Evolutionary conservation across 2,329 filamentous ascomycete genomes (phyloP).

Genomic region (Nigrospora oryzae): DNA sequence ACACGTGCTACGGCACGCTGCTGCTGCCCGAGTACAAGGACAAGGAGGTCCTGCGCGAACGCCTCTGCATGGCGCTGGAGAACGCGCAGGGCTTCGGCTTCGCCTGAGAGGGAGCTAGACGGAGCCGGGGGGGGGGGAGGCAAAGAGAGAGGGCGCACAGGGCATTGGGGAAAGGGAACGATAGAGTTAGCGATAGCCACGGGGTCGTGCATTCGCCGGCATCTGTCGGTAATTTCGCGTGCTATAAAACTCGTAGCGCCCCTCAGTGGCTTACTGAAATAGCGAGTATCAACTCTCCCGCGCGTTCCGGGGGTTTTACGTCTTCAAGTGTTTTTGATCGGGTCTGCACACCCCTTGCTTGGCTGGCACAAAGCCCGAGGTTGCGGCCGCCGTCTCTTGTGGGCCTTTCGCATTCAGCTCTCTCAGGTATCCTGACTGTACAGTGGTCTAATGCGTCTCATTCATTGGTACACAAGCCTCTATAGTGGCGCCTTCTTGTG

Average conservation of each 20-base stretch:
- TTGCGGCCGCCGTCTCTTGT: no score
- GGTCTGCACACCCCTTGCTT: no score
- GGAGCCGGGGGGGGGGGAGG: not conserved
- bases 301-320: no score
- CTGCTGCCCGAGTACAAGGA: conserved; percentile 75
- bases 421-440: conserved; percentile 1
- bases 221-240: no score
- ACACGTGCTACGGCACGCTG: conserved; percentile 88
- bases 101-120: conserved; percentile 34
- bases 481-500: not conserved
- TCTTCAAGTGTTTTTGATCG: no score
- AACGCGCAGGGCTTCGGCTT: conserved; percentile 87
- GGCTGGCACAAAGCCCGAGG: no score
- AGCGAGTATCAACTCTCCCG: no score
- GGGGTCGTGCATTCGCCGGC: no score
- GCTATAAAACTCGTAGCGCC: no score
- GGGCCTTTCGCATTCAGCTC: not conserved
- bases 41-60: conserved; percentile 60
- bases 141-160: not conserved
- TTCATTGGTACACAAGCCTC: not conserved
- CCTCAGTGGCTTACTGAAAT: no score
- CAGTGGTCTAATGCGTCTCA: not conserved
- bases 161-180: no score
- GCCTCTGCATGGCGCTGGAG: conserved; percentile 76
- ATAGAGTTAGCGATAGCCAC: no score